Evolutionary conservation across 768 basidiomycete genomes (phyloP).

Genomic region (Mycena maculata): DNA sequence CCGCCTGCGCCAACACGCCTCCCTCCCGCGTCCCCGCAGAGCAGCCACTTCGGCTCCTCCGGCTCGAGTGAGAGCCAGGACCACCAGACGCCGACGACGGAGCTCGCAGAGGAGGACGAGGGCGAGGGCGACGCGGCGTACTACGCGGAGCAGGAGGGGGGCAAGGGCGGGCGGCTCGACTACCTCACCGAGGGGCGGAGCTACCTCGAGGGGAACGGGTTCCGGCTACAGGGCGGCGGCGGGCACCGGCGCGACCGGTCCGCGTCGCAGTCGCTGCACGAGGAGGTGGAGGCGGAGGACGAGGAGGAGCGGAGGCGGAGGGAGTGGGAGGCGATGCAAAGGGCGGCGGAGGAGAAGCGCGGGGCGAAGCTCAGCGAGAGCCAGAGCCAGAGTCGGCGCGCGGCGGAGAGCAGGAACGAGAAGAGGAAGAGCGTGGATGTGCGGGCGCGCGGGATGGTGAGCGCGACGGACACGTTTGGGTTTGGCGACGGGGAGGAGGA

Average conservation of each 20-base stretch:
- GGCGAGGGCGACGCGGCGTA: slow-evolving; percentile 1
- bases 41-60: slow-evolving; percentile 61
- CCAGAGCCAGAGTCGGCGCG: neutral
- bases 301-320: slow-evolving; percentile 26
- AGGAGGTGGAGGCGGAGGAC: slow-evolving; percentile 23
- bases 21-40: slow-evolving; percentile 59
- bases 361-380: slow-evolving; percentile 2
- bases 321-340: slow-evolving; percentile 36
- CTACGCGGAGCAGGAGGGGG: too few species aligned
- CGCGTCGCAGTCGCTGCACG: too few species aligned
- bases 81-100: slow-evolving; percentile 54
- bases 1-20: slow-evolving; percentile 23
- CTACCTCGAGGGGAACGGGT: slow-evolving; percentile 32
- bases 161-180: slow-evolving; percentile 25
- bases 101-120: slow-evolving; percentile 30
- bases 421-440: slow-evolving; percentile 31
- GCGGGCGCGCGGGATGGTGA: slow-evolving; percentile 40
- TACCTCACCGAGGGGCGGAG: slow-evolving; percentile 30
- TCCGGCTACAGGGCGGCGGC: neutral
- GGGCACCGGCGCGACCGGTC: neutral
- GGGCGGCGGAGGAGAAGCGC: too few species aligned
- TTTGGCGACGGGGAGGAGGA: slow-evolving; percentile 17
- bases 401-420: too few species aligned
- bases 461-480: slow-evolving; percentile 52
- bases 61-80: slow-evolving; percentile 50